Base-by-base conservation (phyloP, 345 rosid genomes). In the Salix brachista region DNA sequence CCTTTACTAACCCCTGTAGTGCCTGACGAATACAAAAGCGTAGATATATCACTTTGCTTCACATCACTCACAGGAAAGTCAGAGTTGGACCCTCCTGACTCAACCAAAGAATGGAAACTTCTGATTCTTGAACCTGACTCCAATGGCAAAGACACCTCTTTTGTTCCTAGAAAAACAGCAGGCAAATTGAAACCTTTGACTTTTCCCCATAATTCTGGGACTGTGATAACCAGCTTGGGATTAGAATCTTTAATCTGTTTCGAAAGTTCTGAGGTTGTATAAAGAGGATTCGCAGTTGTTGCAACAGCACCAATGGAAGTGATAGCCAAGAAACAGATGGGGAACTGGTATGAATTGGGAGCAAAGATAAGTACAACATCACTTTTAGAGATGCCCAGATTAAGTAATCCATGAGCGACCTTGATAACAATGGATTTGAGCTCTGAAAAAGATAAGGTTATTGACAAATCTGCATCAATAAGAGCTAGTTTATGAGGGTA, bases 311-410 rank as follows among this genome's bases (percentile, higher is more conserved):
- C 97, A 21, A 88, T 72, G 21, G 94, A 87, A 1, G 86, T 64
- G 17, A 87, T 78, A 16, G 90, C 92, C 73, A 91, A 88, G 79
- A 93, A 89, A 66, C 92, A 91, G 73, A 90, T 73, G 32, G 93
- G 93, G 78, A 83, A 88, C 32, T 86, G 93, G 77, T 87, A 76
- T 6, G 97, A 91, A 79, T 93, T 93, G 4, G 97, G 98, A 41
- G 92, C 85, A 65, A 90, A 87, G 66, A 90, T 85, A 75, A 91
- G 56, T 2, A 93, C 91, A 18, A 78, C 90, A 75, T 93, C 93
- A 73, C 82, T 83, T 82, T 88, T 86, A 18, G 75, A 81, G 48
- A 93, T 74, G 30, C 97, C 98, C 41, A 91, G 81, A 13, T 80
- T 85, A 83, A 84, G 86, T 18, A 91, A 82, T 0, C 89, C 94